These are phyloP conservation scores for Cladophialophora bantiana DNA, from an alignment of 2,329 filamentous ascomycete species.

Conservation along the genomic window DNA sequence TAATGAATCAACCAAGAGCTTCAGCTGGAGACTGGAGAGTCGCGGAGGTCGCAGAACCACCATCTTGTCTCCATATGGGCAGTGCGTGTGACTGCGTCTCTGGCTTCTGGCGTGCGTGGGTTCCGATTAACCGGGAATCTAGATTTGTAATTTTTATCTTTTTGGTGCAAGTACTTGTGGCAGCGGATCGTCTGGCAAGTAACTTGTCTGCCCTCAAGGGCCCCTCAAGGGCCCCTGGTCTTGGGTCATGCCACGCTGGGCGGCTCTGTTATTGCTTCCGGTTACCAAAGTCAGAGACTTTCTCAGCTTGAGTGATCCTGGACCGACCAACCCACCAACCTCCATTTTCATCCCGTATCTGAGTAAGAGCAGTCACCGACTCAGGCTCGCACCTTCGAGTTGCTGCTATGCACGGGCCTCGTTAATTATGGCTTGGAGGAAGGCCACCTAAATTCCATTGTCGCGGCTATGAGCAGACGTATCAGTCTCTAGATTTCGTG, in stretches of 20 bases:
- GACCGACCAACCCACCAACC: not conserved
- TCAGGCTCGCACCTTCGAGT: not conserved
- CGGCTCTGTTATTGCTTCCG: not conserved
- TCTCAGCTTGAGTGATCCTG: not conserved
- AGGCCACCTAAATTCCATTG: not conserved
- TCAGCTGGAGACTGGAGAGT: not conserved
- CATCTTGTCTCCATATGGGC: not conserved
- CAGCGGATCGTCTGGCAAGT: not conserved
- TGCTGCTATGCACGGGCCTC: not conserved
- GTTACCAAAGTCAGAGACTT: not conserved
- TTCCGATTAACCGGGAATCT: not conserved
- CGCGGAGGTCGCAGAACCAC: not conserved
- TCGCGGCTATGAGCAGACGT: not conserved
- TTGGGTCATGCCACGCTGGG: not conserved
- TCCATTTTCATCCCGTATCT: not conserved
- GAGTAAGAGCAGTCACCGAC: not conserved
- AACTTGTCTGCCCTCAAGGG: not conserved
- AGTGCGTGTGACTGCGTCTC: not conserved
- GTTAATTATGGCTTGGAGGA: not conserved
- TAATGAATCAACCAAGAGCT: not conserved
- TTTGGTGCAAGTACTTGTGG: not conserved
- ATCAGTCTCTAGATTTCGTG: not conserved
- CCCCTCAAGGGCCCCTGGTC: not conserved
- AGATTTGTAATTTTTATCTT: not conserved
- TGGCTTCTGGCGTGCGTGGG: not conserved